Evolutionary conservation across 192 early-diverging fungal genomes (phyloP).

Genomic region (Coemansia sp.): DNA sequence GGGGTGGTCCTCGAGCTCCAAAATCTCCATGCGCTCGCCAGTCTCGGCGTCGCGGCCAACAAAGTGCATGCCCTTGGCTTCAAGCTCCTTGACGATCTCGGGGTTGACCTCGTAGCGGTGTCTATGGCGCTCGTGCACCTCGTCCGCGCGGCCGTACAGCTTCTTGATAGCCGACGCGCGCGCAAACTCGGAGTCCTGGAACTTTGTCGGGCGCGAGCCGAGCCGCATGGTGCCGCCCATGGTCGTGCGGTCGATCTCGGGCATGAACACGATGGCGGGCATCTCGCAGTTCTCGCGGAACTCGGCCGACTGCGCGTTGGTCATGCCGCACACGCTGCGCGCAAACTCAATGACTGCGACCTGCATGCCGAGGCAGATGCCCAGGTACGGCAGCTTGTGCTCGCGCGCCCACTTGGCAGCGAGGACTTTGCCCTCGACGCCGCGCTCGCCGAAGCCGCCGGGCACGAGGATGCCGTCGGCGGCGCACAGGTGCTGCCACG

Average conservation of each 20-base stretch:
- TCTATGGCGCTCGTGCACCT: conserved; percentile 88
- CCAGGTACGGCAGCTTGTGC: conserved; percentile 95
- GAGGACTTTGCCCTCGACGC: conserved; percentile 93
- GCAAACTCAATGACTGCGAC: conserved; percentile 98
- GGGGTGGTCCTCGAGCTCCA: conserved; percentile 87
- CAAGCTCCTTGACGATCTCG: conserved; percentile 67
- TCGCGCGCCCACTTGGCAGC: conserved; percentile 98
- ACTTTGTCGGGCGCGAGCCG: conserved; percentile 78
- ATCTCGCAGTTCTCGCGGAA: conserved; percentile 68
- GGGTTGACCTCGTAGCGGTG: conserved; percentile 99
- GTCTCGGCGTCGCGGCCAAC: conserved; percentile 88
- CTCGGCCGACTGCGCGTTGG: conserved; percentile 83
- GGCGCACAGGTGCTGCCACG: conserved; percentile 86
- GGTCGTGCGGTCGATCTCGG: conserved; percentile 88
- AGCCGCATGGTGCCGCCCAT: conserved; percentile 98
- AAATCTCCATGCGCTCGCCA: conserved; percentile 97
- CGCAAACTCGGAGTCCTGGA: conserved; percentile 64
- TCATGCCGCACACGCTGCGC: conserved; percentile 83
- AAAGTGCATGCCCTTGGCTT: conserved; percentile 80
- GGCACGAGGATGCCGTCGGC: conserved; percentile 95
- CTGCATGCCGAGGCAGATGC: conserved; percentile 97
- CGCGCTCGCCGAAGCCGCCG: conserved; percentile 96
- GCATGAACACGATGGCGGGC: conserved; percentile 95
- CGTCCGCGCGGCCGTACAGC: conserved; percentile 58
- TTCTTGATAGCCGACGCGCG: conserved; percentile 63